These are phyloP conservation scores for Pyrenochaeta sp. DNA, from an alignment of 2,329 filamentous ascomycete species.

Conservation along the genomic window DNA sequence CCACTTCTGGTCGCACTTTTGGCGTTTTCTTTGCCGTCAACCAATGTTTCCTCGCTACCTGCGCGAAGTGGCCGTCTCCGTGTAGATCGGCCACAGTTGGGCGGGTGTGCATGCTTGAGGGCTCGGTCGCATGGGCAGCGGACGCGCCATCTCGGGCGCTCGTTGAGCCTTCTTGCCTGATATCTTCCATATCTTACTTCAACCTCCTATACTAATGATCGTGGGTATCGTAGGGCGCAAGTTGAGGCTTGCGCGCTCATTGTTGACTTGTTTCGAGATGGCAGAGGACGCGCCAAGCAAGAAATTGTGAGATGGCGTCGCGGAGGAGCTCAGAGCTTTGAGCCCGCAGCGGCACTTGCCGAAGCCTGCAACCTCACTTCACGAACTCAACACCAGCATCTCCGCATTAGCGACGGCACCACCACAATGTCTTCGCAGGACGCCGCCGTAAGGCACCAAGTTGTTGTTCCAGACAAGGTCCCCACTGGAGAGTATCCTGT, in stretches of 20 bases:
- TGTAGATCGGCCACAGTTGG: conserved; percentile 74
- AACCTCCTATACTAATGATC: conserved; percentile 14
- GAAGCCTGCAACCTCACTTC: conserved; percentile 32
- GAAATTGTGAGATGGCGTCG: conserved; percentile 16
- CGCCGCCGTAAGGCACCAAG: conserved; percentile 43
- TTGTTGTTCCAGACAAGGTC: conserved; percentile 77
- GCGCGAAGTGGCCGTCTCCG: conserved; percentile 70
- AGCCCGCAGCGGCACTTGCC: conserved; percentile 27
- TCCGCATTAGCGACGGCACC: conserved; percentile 23
- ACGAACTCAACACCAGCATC: conserved; percentile 15
- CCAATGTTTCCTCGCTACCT: conserved; percentile 87
- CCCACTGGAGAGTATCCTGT: conserved; percentile 88
- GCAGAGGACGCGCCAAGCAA: conserved; percentile 38
- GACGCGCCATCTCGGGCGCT: conserved; percentile 30
- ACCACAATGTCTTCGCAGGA: conserved; percentile 43
- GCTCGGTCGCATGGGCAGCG: conserved; percentile 29
- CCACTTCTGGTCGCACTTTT: conserved; percentile 79
- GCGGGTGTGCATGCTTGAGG: conserved; percentile 52
- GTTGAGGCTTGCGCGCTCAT: conserved; percentile 31
- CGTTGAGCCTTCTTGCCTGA: conserved; percentile 21
- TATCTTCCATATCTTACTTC: conserved; percentile 34
- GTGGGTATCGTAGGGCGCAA: conserved; percentile 15
- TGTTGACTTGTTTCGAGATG: conserved; percentile 30
- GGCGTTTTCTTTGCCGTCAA: conserved; percentile 69
- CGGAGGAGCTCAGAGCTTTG: conserved; percentile 9